Percentiles rank a stretch among this genome's conserved stretches.
Evolutionary conservation across 768 basidiomycete genomes (phyloP).

Genomic region (Gloeophyllum trabeum): DNA sequence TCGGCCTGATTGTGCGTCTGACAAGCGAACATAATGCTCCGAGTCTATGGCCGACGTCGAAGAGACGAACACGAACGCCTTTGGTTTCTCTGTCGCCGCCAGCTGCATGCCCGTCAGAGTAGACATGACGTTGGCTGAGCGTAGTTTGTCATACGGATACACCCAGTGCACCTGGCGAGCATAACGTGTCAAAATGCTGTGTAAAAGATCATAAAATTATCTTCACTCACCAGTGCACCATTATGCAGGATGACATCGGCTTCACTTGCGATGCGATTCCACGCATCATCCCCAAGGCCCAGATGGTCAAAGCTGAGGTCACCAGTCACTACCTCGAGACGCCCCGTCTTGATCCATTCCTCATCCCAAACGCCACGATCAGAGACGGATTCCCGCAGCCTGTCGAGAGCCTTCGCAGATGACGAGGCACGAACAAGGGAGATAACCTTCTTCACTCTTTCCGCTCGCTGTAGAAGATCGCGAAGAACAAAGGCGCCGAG

Average conservation of each 20-base stretch:
- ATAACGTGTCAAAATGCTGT: slow-evolving; percentile 1
- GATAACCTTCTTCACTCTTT: slow-evolving; percentile 73
- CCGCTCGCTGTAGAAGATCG: slow-evolving; percentile 55
- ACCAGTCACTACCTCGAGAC: slow-evolving; percentile 74
- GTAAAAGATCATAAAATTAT: neutral
- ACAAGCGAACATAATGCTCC: slow-evolving; percentile 79
- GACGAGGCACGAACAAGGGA: slow-evolving; percentile 80
- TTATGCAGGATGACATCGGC: slow-evolving; percentile 87
- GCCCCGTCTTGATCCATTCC: slow-evolving; percentile 54
- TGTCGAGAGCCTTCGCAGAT: slow-evolving; percentile 45
- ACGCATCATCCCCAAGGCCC: slow-evolving; percentile 52
- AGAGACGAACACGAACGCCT: slow-evolving; percentile 83
- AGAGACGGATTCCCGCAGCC: slow-evolving; percentile 59
- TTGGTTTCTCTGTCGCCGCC: slow-evolving; percentile 62
- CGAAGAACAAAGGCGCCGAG: slow-evolving; percentile 86
- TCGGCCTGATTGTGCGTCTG: slow-evolving; percentile 48
- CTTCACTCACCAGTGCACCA: slow-evolving; percentile 81
- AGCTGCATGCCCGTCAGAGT: slow-evolving; percentile 80
- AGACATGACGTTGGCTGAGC: slow-evolving; percentile 84
- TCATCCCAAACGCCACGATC: slow-evolving; percentile 89
- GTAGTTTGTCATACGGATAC: slow-evolving; percentile 91
- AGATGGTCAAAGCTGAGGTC: slow-evolving; percentile 72
- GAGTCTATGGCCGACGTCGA: slow-evolving; percentile 94
- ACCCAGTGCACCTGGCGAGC: slow-evolving; percentile 87
- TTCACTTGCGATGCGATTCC: slow-evolving; percentile 58